Evolutionary conservation across 495 filamentous ascomycete species (phyloP).

Genomic region (Xylaria bambusicola): DNA sequence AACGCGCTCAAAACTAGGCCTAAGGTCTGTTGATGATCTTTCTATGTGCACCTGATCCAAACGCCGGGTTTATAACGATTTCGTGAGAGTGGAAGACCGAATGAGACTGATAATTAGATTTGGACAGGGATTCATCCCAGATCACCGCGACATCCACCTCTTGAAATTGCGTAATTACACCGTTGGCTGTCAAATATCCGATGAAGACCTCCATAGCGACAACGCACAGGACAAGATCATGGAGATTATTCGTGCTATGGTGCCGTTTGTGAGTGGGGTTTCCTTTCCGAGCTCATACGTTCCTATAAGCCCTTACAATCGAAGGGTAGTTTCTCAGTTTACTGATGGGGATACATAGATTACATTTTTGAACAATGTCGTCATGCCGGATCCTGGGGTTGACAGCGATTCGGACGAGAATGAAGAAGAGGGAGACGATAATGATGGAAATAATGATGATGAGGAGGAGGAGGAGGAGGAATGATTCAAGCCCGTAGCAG

Average conservation of each 20-base stretch:
- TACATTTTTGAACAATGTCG: conserved; percentile 62
- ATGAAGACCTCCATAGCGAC: conserved; percentile 53
- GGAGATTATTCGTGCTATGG: conserved; percentile 58
- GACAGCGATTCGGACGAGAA: conserved; percentile 39
- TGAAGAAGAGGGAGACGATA: conserved; percentile 12
- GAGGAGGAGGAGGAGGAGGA: background rate
- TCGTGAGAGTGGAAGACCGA: conserved; percentile 36
- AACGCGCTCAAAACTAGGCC: conserved; percentile 82
- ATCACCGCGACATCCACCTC: conserved; percentile 73
- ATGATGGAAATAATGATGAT: conserved; percentile 5
- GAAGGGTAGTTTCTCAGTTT: background rate
- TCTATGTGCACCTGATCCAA: background rate
- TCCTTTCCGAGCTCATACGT: background rate
- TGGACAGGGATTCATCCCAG: conserved; percentile 61
- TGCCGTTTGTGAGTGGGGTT: conserved; percentile 62
- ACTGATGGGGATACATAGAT: conserved; percentile 44
- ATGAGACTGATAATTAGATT: conserved; percentile 6
- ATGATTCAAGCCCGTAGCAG: background rate
- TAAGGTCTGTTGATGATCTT: conserved; percentile 58
- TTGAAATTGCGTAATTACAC: conserved; percentile 78
- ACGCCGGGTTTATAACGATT: too few relatives aligned
- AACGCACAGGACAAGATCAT: conserved; percentile 58
- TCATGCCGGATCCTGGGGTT: conserved; percentile 61
- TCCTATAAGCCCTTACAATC: background rate
- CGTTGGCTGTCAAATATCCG: conserved; percentile 62